Conservation (phyloP, 2,329 filamentous ascomycete species). For the Colletotrichum liaoningense region DNA sequence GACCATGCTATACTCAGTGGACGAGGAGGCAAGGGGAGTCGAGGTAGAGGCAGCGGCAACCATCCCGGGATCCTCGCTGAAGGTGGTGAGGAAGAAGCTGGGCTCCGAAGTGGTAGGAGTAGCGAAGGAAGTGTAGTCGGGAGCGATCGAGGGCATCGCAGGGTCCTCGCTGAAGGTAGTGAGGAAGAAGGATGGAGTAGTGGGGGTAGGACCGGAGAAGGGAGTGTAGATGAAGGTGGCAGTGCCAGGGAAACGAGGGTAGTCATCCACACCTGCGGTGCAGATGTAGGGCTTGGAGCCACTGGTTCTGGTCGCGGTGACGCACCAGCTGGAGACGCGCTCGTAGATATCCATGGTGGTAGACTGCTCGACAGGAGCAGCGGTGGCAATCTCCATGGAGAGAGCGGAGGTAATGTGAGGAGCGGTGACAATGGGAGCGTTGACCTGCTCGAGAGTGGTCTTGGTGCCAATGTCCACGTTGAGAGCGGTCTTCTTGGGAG, state of each 20-base stretch:
- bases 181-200: background rate
- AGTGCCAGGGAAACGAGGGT: background rate
- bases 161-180: background rate
- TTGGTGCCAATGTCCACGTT: background rate
- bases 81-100: background rate
- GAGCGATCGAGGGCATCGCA: background rate
- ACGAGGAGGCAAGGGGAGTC: background rate
- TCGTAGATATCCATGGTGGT: background rate
- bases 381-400: background rate
- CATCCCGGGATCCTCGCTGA: background rate
- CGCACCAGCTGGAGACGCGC: background rate
- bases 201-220: background rate
- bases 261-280: background rate
- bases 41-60: background rate
- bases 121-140: too few species aligned
- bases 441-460: background rate
- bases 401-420: background rate
- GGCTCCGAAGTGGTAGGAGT: background rate
- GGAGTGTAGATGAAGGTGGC: too few species aligned
- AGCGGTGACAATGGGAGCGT: background rate
- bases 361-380: background rate
- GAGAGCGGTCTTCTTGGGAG: too few species aligned
- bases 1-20: background rate
- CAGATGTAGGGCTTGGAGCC: background rate
- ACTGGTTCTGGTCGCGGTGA: background rate